Evolutionary conservation across 805 yeast genomes (phyloP).

Genomic region (Saccharomyces paradoxus): DNA sequence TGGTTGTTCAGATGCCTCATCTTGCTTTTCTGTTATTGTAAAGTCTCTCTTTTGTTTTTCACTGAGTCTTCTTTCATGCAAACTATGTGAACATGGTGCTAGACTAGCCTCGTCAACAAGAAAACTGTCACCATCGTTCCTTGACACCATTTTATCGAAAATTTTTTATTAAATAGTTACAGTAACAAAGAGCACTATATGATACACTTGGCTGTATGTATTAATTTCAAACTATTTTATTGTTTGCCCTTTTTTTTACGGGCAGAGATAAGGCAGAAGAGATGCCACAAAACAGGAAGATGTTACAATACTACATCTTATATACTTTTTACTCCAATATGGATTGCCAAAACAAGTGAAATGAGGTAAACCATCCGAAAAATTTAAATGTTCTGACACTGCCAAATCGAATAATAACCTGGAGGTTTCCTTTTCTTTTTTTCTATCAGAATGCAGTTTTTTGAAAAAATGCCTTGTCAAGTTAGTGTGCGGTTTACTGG

Average conservation of each 20-base stretch:
- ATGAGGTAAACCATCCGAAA: not conserved
- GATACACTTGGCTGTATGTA: not conserved
- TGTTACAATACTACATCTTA: not conserved
- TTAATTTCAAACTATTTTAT: not conserved
- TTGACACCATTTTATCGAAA: not conserved
- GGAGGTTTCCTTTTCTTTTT: not conserved
- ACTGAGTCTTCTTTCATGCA: not conserved
- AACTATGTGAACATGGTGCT: not conserved
- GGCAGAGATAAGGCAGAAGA: not conserved
- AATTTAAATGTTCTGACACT: not conserved
- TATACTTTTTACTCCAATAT: not conserved
- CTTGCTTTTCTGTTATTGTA: not conserved
- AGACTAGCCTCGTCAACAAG: not conserved
- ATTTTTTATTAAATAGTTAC: not conserved
- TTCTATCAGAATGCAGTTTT: not conserved
- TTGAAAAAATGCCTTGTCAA: not conserved
- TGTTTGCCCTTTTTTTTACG: not conserved
- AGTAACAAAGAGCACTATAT: not conserved
- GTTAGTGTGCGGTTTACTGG: not conserved
- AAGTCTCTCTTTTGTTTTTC: not conserved
- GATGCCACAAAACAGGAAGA: not conserved
- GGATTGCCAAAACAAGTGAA: not conserved
- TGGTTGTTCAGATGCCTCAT: not conserved
- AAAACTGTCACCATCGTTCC: not conserved
- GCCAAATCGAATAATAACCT: not conserved